Evolutionary conservation across 2,329 filamentous ascomycete species (phyloP), one percentile per base, ranked within the genome.

Genomic region (Seiridium cupressi): DNA sequence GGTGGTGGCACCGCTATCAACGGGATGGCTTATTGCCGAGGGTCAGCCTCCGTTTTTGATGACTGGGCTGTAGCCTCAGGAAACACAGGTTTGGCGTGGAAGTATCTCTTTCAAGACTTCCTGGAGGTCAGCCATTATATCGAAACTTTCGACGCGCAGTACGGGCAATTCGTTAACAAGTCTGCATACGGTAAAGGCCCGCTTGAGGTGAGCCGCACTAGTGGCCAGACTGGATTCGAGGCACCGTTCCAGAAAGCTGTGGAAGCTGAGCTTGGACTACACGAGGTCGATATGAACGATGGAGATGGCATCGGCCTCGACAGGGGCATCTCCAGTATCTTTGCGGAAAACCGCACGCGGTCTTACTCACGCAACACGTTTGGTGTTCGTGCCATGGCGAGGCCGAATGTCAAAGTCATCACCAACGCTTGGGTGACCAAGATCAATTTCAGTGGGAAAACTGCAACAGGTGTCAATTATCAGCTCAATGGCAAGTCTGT

Each of bases 11-110:
- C 61, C 4, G 64, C 62, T 3, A 58, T 66, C 18, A 66, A 66
- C 49, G 55, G 58, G 9, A 63, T 66, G 63, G 47, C 56, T 10
- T 66, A 66, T 38, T 66, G 64, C 44, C 64, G 64, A 35, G 64
- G 64, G 5, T 51, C 64, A 5, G 44, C 49, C 5, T 66, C 64
- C 2, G 64, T 66, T 32, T 66, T 64, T 40, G 63, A 66, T 35
- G 63, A 66, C 40, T 66, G 64, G 63, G 63, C 63, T 18, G 55
- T 60, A 2, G 44, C 64, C n/a, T 63, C 64, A 4, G 64, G 64
- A 3, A 57, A 63, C 18, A 42, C 42, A 6, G 59, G 57, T 5
- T 54, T 67, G 6, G 59, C 51, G 9, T 67, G 65, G 65, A 44
- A 63, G 4, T 62, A 42, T 7, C 36, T 67, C 3, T 42, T 67